A percentile compares a stretch with the other conserved stretches of the same genome.
Evolutionary conservation across 1,284 basidiomycete species (phyloP).

Genomic region (Cryptococcus hybrid): DNA sequence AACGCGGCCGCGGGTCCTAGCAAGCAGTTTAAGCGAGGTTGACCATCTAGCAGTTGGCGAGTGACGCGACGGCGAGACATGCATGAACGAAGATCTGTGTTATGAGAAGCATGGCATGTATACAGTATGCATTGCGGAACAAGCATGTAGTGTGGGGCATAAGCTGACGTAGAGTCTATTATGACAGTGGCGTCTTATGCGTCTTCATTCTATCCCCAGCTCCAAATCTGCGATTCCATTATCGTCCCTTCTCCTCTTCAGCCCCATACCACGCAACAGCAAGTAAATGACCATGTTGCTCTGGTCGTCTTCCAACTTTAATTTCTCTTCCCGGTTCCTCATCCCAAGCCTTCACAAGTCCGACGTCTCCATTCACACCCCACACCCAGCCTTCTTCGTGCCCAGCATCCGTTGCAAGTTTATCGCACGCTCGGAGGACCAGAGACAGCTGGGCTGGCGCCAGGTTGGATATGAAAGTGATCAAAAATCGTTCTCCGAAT

Average conservation of each 20-base stretch:
- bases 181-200: too few relatives aligned
- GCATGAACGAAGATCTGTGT: too few relatives aligned
- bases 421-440: conserved; percentile 17
- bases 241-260: conserved; percentile 12
- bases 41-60: too few relatives aligned
- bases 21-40: too few relatives aligned
- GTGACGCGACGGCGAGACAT: too few relatives aligned
- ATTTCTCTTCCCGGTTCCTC: conserved; percentile 3
- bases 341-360: background rate
- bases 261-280: conserved; percentile 24
- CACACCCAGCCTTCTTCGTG: conserved; percentile 11
- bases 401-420: conserved; percentile 2
- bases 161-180: too few relatives aligned
- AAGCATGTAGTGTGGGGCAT: too few relatives aligned
- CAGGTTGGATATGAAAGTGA: too few relatives aligned
- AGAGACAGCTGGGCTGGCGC: conserved; percentile 7
- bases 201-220: conserved; percentile 16
- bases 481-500: too few relatives aligned
- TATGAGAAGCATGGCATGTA: too few relatives aligned
- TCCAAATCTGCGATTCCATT: conserved; percentile 27
- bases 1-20: too few relatives aligned
- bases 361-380: conserved; percentile 9
- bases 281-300: conserved; percentile 17
- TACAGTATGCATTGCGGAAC: too few relatives aligned
- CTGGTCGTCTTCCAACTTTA: conserved; percentile 3